Evolutionary conservation across 1,284 basidiomycete genomes (phyloP), one percentile per base, ranked within the genome.

Genomic region (Tilletia horrida): DNA sequence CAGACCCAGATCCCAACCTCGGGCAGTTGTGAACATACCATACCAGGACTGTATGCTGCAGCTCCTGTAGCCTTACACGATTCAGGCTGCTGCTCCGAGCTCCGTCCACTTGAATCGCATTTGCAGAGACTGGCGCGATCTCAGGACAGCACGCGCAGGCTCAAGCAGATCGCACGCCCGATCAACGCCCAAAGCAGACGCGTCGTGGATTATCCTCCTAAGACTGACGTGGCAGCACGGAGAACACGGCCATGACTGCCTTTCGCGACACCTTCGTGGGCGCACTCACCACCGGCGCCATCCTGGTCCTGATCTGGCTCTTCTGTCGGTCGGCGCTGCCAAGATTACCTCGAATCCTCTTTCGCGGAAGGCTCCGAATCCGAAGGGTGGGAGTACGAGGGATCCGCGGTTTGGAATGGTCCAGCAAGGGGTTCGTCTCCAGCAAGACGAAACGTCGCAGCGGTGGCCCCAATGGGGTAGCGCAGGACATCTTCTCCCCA

Each of bases 241-340:
- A n/a, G n/a, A 29, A 14, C 23, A 27, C 52, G 11, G 52, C 8
- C 8, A 55, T 55, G 52, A 55, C 21, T 3, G 31, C 52, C 9
- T 6, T 55, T 21, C 23, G 23, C 18, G 52, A 55, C 27, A 63
- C 61, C 8, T 6, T 63, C 62, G 50, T 48, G 23, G 13, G 45
- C 29, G 14, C 40, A 18, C 29, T 43, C 16, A 35, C 45, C 14
- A 48, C 62, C 8, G 27, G 42, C 16, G 45, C 31, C 62, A 55
- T 70, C 16, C 63, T 74, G 3, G 18, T 71, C 47, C n/a, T 66
- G 23, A 68, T 70, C 11, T 67, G 67, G 47, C 27, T 78, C 69
- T 74, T 78, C 69, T 77, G 77, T 52, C 73, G 75, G 48, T 73
- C 74, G 1, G 48, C 76, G 14, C 47, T 78, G 18, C 76, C 76